phyloP scores from a whole-genome alignment of 202 grass and related monocot genomes.

The Hordeum pubiflorum region DNA sequence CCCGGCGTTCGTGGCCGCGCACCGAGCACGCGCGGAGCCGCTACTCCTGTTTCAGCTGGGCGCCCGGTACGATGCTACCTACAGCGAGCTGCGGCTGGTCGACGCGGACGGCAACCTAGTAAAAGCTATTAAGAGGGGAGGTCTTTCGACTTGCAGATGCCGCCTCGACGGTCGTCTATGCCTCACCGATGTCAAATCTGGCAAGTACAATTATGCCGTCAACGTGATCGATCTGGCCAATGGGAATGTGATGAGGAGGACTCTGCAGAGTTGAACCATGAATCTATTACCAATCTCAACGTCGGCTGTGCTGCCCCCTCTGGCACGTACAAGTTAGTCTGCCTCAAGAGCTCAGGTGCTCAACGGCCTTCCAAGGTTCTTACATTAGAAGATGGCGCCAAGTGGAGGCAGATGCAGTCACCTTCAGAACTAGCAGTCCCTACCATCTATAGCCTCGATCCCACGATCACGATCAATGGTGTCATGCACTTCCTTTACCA shows the following conservation, averaged over 20 bases:
- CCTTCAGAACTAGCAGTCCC: background rate
- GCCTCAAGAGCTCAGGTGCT: accelerated
- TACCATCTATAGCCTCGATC: background rate
- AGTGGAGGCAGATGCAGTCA: background rate
- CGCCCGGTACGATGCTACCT: too few relatives aligned
- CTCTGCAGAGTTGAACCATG: background rate
- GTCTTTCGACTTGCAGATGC: background rate
- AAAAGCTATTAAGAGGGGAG: background rate
- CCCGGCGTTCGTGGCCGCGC: background rate
- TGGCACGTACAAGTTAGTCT: background rate
- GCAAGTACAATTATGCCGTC: background rate
- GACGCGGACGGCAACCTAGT: background rate
- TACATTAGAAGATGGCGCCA: background rate
- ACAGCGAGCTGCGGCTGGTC: background rate
- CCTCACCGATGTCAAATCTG: background rate
- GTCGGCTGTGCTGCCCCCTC: background rate
- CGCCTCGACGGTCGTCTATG: background rate
- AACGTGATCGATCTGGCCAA: background rate
- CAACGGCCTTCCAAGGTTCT: background rate
- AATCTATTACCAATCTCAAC: too few relatives aligned
- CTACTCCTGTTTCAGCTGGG: background rate
- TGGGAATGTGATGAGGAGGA: background rate
- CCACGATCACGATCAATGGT: background rate
- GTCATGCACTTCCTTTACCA: background rate
- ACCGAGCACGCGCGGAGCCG: background rate